Conservation (phyloP, 306 rosid species). For the Quercus suber region DNA sequence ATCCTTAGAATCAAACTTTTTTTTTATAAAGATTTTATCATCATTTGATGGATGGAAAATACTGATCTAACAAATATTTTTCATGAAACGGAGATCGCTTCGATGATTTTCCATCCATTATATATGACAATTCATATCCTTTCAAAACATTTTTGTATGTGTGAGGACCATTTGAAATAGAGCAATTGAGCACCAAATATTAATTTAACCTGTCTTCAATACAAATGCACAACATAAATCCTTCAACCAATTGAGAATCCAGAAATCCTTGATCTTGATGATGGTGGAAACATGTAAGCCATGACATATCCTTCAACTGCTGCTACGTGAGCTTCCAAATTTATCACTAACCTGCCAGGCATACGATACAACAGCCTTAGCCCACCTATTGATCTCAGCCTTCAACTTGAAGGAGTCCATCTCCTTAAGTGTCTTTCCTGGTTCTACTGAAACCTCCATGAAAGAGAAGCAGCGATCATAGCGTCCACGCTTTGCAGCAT, state of each 20-base stretch:
- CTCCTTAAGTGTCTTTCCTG: conserved; percentile 63
- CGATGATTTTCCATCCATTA: too few relatives aligned
- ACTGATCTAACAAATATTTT: too few relatives aligned
- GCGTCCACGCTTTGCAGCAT: conserved; percentile 23
- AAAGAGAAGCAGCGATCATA: conserved; percentile 48
- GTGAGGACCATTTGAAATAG: too few relatives aligned
- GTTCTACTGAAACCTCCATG: conserved; percentile 54
- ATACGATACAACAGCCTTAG: conserved; percentile 81
- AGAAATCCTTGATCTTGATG: background rate
- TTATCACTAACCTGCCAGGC: conserved; percentile 81
- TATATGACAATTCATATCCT: too few relatives aligned
- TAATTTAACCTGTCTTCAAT: background rate
- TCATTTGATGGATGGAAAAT: too few relatives aligned
- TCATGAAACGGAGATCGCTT: too few relatives aligned
- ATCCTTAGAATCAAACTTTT: too few relatives aligned
- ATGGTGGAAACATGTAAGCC: background rate
- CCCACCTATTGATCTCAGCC: conserved; percentile 77
- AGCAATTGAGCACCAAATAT: too few relatives aligned
- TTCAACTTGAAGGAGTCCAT: conserved; percentile 83
- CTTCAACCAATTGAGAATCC: background rate
- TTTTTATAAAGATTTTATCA: too few relatives aligned
- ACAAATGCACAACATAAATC: background rate
- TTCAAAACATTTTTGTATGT: too few relatives aligned
- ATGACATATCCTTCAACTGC: background rate
- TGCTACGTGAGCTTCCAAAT: conserved; percentile 42